phyloP scores from a whole-genome alignment of 2,329 filamentous ascomycete species.

The Pseudopithomyces maydicus region DNA sequence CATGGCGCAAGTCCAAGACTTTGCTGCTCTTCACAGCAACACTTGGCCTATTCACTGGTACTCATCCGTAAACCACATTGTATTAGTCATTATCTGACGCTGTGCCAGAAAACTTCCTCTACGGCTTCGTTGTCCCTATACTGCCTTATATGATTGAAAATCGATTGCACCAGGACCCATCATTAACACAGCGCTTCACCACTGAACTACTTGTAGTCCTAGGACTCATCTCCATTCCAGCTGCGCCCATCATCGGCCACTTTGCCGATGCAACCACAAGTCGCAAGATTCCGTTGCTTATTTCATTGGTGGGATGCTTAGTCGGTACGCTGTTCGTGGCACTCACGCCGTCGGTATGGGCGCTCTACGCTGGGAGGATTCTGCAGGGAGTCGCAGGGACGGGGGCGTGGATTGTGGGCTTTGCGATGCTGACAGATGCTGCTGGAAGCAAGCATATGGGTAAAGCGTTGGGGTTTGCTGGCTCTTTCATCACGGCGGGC shows the following conservation, averaged over 20 bases:
- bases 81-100: neutral
- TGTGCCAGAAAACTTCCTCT: neutral
- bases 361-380: neutral
- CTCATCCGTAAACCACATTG: neutral
- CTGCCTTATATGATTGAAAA: neutral
- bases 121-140: neutral
- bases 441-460: neutral
- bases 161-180: neutral
- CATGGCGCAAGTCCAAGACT: neutral
- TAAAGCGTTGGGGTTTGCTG: neutral
- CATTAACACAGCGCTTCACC: neutral
- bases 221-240: neutral
- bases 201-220: neutral
- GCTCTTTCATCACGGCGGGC: neutral
- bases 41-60: neutral
- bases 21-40: constrained; percentile 1
- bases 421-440: constrained; percentile 1
- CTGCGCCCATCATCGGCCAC: constrained; percentile 1
- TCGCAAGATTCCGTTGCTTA: neutral
- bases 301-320: neutral
- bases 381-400: neutral
- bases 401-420: constrained; percentile 1
- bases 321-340: neutral
- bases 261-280: neutral
- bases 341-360: constrained; percentile 1